These are phyloP conservation scores for Uronychia binucleata DNA, from an alignment of 73 alveolate species.

Conservation along the genomic window DNA sequence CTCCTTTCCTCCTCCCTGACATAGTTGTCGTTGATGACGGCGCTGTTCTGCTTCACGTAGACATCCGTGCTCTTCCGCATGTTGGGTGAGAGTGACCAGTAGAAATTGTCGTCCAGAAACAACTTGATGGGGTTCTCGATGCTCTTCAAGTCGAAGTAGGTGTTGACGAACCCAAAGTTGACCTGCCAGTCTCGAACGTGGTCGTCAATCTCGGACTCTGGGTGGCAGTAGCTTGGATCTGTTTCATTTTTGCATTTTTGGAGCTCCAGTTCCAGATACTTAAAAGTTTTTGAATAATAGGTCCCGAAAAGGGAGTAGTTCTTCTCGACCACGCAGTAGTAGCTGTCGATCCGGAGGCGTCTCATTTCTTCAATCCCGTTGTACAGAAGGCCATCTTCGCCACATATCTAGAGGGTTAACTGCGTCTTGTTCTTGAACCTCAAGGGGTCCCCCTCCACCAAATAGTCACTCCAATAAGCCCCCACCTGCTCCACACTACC, in stretches of 20 bases:
- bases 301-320: not conserved
- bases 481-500: too few relatives aligned
- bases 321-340: not conserved
- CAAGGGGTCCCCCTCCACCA: too few relatives aligned
- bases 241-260: not conserved
- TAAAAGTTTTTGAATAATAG: constrained; percentile 1
- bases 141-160: constrained; percentile 37
- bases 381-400: not conserved
- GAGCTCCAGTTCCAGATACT: constrained; percentile 2
- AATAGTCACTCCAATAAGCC: too few relatives aligned
- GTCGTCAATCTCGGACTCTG: not conserved
- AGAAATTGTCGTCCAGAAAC: constrained; percentile 47
- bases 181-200: not conserved
- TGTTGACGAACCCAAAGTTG: constrained; percentile 8
- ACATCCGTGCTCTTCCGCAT: constrained; percentile 46
- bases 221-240: not conserved
- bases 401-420: not conserved
- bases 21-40: constrained; percentile 16
- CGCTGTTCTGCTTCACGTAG: constrained; percentile 25
- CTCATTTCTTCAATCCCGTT: not conserved
- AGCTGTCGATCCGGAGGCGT: not conserved
- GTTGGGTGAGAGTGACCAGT: constrained; percentile 53
- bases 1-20: constrained; percentile 15
- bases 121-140: constrained; percentile 38
- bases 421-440: not conserved